Evolutionary conservation across 192 early-diverging fungal genomes (phyloP), one percentile per base, ranked within the genome.

Genomic region (Gonapodya sp.): DNA sequence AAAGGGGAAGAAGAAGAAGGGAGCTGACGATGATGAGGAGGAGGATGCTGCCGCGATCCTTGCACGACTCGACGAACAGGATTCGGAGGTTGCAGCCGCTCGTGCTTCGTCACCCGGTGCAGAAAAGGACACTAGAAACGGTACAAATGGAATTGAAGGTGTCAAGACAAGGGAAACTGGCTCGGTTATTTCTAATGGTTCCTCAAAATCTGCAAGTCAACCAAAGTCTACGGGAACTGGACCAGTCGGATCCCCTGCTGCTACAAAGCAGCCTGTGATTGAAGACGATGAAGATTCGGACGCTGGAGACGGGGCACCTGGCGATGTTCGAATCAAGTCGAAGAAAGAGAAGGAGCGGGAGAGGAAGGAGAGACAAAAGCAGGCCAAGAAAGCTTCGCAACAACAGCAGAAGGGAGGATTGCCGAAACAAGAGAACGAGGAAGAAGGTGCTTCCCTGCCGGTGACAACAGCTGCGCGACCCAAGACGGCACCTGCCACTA

Each of bases 311-410:
- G 79, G 81, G 2, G 86, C 87, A 31, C 85, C 85, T 30, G 86
- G 86, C 31, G 87, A 80, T 8, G 80, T 80, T 73, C 85, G 87
- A 81, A 88, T 94, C 35, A 91, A 94, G 85, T 91, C 93, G 37
- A 96, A 96, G 83, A 95, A 94, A 84, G 94, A 96, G 80, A 96
- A 96, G 86, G 94, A 96, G 82, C 88, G 88, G 81, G 89, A 94
- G 80, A 91, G 93, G 81, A 95, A 95, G 87, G 92, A 93, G 81
- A 88, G 87, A 31, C 87, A 89, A 80, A 93, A 93, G 85, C 87
- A 89, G n/a, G 79, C 35, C 18, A 79, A 82, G 31, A 82, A 82
- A 36, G 34, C 31, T 31, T 35, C 35, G 79, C 35, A 33, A 0
- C n/a, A 30, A 2, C 31, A 73, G 80, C 85, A 82, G 16, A 87